Percentiles rank a stretch among this genome's conserved stretches.
Conservation (phyloP, 1,284 basidiomycete genomes). For the Rhizoctonia solani region DNA sequence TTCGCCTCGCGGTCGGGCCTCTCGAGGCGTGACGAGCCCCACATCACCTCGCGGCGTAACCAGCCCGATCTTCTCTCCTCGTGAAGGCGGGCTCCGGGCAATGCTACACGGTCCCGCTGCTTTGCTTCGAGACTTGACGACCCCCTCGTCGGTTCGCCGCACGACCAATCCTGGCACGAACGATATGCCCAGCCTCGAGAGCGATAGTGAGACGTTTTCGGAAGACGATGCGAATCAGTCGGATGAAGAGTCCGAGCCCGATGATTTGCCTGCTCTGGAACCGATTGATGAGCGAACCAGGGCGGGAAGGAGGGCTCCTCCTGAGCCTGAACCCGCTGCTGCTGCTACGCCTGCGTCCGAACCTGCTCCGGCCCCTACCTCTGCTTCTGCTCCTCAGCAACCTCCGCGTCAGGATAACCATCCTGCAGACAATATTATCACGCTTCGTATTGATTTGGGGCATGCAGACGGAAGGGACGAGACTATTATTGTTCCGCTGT, state of each 20-base stretch:
- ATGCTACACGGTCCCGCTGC: conserved; percentile 1
- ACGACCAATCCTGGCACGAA: neutral
- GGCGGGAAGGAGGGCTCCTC: too few relatives aligned
- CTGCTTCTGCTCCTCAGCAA: too few relatives aligned
- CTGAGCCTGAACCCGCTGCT: too few relatives aligned
- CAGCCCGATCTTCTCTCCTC: too few relatives aligned
- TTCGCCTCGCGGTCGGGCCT: neutral
- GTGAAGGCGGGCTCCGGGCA: neutral
- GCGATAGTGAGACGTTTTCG: neutral
- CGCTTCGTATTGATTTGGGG: conserved; percentile 26
- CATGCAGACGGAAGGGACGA: conserved; percentile 25
- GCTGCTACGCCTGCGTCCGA: too few relatives aligned
- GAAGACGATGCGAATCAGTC: conserved; percentile 8
- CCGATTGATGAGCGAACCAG: too few relatives aligned
- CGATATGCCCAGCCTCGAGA: conserved; percentile 18
- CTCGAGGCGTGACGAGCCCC: neutral
- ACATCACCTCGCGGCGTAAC: neutral
- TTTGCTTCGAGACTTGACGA: conserved; percentile 9
- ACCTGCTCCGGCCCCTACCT: too few relatives aligned
- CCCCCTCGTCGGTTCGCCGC: neutral
- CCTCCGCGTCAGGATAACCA: neutral
- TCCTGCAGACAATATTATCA: conserved; percentile 25
- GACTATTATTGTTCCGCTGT: conserved; percentile 29
- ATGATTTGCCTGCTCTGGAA: conserved; percentile 25
- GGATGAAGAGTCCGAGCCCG: neutral